Conservation (phyloP, 345 rosid genomes). For the Rhizophora apiculata region DNA sequence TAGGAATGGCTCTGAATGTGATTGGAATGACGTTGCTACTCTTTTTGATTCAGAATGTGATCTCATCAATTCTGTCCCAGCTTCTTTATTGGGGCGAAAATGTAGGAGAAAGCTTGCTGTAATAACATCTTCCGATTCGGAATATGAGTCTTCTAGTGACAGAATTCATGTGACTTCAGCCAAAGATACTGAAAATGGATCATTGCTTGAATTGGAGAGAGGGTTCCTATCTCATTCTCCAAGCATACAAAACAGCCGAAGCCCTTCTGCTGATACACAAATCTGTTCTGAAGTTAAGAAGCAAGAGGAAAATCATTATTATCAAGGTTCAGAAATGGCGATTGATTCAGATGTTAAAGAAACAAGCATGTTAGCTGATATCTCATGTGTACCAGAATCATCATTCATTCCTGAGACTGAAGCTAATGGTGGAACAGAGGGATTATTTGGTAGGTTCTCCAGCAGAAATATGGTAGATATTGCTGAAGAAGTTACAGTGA, state of each 20-base stretch:
- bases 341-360: slow-evolving; percentile 28
- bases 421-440: slow-evolving; percentile 44
- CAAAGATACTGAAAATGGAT: slow-evolving; percentile 25
- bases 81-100: slow-evolving; percentile 36
- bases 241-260: slow-evolving; percentile 29
- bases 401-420: slow-evolving; percentile 79
- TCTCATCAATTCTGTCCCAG: slow-evolving; percentile 40
- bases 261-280: slow-evolving; percentile 31
- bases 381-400: slow-evolving; percentile 82
- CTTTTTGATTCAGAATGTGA: slow-evolving; percentile 27
- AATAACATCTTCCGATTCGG: slow-evolving; percentile 78
- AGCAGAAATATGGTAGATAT: slow-evolving; percentile 37
- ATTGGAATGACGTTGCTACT: slow-evolving; percentile 41
- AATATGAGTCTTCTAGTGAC: slow-evolving; percentile 47
- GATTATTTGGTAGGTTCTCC: slow-evolving; percentile 40
- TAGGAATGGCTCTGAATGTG: slow-evolving; percentile 47
- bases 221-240: slow-evolving; percentile 27
- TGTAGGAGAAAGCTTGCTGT: slow-evolving; percentile 46
- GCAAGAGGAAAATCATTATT: slow-evolving; percentile 28
- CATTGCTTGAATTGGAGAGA: slow-evolving; percentile 27
- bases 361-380: slow-evolving; percentile 44
- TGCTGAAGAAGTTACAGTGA: slow-evolving; percentile 43
- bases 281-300: slow-evolving; percentile 28
- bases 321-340: slow-evolving; percentile 33
- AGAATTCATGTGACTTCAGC: slow-evolving; percentile 20